Evolutionary conservation across 2,329 filamentous ascomycete species (phyloP).

Genomic region (Epichloe brachyelytri): DNA sequence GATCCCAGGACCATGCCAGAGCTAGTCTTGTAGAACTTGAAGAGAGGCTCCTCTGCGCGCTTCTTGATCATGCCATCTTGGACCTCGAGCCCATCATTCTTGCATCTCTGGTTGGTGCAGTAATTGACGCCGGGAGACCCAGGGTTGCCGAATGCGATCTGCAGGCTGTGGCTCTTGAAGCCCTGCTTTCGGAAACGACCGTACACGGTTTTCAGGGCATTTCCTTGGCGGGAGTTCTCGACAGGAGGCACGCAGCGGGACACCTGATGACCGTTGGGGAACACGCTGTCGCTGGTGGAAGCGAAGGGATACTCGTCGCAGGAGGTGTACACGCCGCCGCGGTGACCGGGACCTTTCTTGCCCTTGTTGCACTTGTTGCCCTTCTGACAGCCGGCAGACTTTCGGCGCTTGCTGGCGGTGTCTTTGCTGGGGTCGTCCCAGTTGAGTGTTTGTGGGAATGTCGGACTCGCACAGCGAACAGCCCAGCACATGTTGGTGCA

Average conservation of each 20-base stretch:
- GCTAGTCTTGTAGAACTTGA: slow-evolving; percentile 9
- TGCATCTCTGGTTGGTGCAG: slow-evolving; percentile 10
- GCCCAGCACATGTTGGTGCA: background rate
- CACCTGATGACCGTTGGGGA: slow-evolving; percentile 8
- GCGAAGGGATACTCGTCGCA: slow-evolving; percentile 12
- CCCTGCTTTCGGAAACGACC: background rate
- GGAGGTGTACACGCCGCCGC: slow-evolving; percentile 3
- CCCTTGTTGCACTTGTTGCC: slow-evolving; percentile 8
- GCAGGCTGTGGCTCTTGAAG: background rate
- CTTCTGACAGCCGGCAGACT: slow-evolving; percentile 6
- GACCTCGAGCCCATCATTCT: slow-evolving; percentile 11
- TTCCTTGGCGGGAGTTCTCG: slow-evolving; percentile 7
- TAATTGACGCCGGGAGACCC: slow-evolving; percentile 6
- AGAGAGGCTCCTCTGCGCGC: slow-evolving; percentile 6
- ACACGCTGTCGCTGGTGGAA: slow-evolving; percentile 4
- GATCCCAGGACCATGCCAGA: slow-evolving; percentile 10
- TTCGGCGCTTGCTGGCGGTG: background rate
- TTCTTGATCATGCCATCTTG: slow-evolving; percentile 8
- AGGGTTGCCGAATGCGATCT: slow-evolving; percentile 9
- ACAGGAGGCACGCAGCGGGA: slow-evolving; percentile 10
- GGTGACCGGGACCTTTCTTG: slow-evolving; percentile 7
- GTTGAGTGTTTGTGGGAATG: background rate
- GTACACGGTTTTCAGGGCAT: slow-evolving; percentile 2
- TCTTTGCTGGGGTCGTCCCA: background rate
- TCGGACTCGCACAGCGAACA: background rate